Base-by-base conservation (phyloP, 2,329 filamentous ascomycete genomes). In the Trichoderma harzianum region DNA sequence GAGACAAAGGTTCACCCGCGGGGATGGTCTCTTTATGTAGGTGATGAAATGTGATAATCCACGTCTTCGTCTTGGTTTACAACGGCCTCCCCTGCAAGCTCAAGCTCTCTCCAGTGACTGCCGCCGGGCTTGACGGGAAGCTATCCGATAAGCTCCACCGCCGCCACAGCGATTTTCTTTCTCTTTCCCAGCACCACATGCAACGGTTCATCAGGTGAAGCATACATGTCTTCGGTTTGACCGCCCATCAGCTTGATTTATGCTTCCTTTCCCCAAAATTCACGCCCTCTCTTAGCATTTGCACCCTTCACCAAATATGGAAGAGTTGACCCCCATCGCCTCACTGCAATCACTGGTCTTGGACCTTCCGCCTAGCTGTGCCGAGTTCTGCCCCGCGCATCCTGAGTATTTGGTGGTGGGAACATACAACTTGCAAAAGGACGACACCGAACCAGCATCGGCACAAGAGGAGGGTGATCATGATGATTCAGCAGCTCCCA, bases 381-480 rank as follows among this genome's bases (percentile, higher is more conserved):
- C 94, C n/a, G 90, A 93, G 73, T 93, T 94, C 76, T 92, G 89
- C 74, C 89, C 90, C 1, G 80, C 81, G 1, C 78, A 89, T 72
- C 87, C 89, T 0, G 82, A 89, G 0, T 89, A 91, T 77, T 91
- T 97, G 75, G 85, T 97, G 0, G 87, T 97, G 62, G 95, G 95
- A 51, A 97, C 95, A 1, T 98, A 98, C 81, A 89, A 92, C 74
- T 86, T 97, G 32, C 84, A 94, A 74, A 86, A 86, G 73, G 79
- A 84, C 64, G 77, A 76, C 2, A 73, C 70, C 8, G 75, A 78
- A 18, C 71, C 21, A 30, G 36, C 21, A 16, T 16, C 34, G 26
- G 51, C 24, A 7, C 34, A 21, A 36, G 67, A 61, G 1, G 39
- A 32, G 6, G 47, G 36, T 0, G 12, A 39, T 3, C 18, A 39